Evolutionary conservation across 2,329 filamentous ascomycete species (phyloP).

Genomic region (Alternaria sp.): DNA sequence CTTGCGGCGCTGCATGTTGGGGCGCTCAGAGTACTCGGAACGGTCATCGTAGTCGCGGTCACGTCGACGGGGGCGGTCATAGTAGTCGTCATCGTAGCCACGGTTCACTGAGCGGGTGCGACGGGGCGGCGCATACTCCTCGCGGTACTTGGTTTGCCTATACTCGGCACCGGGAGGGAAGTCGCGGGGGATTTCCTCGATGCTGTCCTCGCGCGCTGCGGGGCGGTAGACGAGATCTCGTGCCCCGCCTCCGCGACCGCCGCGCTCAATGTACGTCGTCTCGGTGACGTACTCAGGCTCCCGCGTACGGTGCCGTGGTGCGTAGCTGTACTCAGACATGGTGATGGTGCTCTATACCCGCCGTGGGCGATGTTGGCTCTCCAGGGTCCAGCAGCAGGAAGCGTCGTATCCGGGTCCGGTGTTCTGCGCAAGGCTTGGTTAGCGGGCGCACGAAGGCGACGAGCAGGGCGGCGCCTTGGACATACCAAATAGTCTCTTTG

Average conservation of each 20-base stretch:
- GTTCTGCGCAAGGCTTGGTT: conserved; percentile 27
- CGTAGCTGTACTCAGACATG: conserved; percentile 62
- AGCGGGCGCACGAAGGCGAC: conserved; percentile 18
- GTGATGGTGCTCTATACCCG: conserved; percentile 30
- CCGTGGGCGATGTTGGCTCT: conserved; percentile 19
- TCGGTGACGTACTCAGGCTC: conserved; percentile 61
- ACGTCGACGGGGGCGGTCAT: conserved; percentile 50
- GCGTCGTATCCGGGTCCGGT: conserved; percentile 13
- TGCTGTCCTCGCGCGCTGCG: conserved; percentile 72
- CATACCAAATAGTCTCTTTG: conserved; percentile 30
- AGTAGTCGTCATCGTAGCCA: conserved; percentile 64
- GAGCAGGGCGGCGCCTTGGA: conserved; percentile 3
- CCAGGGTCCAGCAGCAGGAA: conserved; percentile 17
- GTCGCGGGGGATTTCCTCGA: conserved; percentile 85
- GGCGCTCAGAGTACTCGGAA: conserved; percentile 54
- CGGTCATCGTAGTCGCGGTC: conserved; percentile 59
- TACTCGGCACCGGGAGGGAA: conserved; percentile 72
- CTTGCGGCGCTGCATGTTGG: conserved; percentile 59
- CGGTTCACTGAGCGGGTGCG: conserved; percentile 71
- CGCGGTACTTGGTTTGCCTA: conserved; percentile 57
- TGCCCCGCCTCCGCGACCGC: conserved; percentile 53
- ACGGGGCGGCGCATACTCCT: conserved; percentile 61
- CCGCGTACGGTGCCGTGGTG: conserved; percentile 57
- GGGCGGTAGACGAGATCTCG: conserved; percentile 61
- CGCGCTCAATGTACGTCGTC: conserved; percentile 61